These are phyloP conservation scores for Pholiota molesta DNA, from an alignment of 768 basidiomycete genomes.

Conservation along the genomic window DNA sequence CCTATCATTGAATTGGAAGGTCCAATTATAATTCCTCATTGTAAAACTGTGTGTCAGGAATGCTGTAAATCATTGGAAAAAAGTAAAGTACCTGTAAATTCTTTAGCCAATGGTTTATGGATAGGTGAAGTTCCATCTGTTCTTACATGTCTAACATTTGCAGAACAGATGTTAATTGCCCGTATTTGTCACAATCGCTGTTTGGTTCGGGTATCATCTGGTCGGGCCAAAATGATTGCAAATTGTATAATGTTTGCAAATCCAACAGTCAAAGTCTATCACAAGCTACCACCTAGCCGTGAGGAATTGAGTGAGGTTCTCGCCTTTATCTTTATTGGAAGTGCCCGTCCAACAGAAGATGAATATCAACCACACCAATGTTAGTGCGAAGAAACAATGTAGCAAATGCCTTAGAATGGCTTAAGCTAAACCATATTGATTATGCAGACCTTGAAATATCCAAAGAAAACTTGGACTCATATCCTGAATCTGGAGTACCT, in stretches of 20 bases:
- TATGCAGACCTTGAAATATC: conserved; percentile 35
- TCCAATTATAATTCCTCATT: background rate
- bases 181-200: background rate
- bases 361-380: background rate
- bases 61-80: background rate
- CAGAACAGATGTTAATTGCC: background rate
- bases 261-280: background rate
- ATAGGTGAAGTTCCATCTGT: background rate
- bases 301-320: background rate
- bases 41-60: background rate
- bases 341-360: background rate
- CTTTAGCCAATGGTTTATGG: conserved; percentile 3
- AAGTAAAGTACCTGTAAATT: background rate
- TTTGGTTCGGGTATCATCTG: background rate
- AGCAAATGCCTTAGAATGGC: background rate
- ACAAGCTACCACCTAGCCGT: background rate
- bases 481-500: conserved; percentile 25
- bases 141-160: background rate
- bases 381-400: conserved; percentile 1
- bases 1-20: background rate
- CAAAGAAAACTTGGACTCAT: conserved; percentile 24
- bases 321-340: background rate
- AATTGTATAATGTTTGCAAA: conserved; percentile 3
- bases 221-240: conserved; percentile 1
- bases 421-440: conserved; percentile 16